Percentiles rank a stretch among this genome's conserved stretches.
Evolutionary conservation across 148 eudicot genomes (phyloP).

Genomic region (Rhododendron simsii): DNA sequence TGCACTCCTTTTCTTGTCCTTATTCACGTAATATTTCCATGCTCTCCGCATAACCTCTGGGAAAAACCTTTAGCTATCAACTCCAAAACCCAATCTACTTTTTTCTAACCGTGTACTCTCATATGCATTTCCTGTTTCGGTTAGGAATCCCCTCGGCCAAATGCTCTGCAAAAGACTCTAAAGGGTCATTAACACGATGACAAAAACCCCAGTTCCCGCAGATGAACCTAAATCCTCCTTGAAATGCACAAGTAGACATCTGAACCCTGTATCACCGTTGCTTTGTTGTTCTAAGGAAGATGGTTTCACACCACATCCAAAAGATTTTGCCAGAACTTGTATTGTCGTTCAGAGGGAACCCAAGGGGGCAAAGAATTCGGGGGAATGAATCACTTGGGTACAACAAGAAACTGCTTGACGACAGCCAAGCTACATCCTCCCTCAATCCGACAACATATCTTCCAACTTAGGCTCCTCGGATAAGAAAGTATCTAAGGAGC

Average conservation of each 20-base stretch:
- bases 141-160: not conserved
- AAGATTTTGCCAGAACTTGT: slow-evolving; percentile 3
- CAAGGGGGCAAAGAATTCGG: not conserved
- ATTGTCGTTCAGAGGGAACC: not conserved
- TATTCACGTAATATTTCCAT: too few relatives aligned
- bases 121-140: not conserved
- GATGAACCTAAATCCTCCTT: not conserved
- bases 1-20: too few relatives aligned
- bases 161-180: not conserved
- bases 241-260: not conserved
- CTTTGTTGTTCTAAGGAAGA: not conserved
- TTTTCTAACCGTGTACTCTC: not conserved
- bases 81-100: not conserved
- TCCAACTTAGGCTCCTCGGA: slow-evolving; percentile 85
- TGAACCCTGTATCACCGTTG: not conserved
- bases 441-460: slow-evolving; percentile 76
- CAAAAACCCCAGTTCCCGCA: not conserved
- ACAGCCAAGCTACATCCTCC: not conserved
- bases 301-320: not conserved
- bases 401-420: not conserved
- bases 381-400: not conserved
- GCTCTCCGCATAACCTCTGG: not conserved
- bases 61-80: not conserved
- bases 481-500: slow-evolving; percentile 11
- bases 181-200: not conserved